A percentile compares a stretch with the other conserved stretches of the same genome.
These are phyloP conservation scores for Gelatoporia subvermispora DNA, from an alignment of 768 basidiomycete genomes.

Conservation along the genomic window DNA sequence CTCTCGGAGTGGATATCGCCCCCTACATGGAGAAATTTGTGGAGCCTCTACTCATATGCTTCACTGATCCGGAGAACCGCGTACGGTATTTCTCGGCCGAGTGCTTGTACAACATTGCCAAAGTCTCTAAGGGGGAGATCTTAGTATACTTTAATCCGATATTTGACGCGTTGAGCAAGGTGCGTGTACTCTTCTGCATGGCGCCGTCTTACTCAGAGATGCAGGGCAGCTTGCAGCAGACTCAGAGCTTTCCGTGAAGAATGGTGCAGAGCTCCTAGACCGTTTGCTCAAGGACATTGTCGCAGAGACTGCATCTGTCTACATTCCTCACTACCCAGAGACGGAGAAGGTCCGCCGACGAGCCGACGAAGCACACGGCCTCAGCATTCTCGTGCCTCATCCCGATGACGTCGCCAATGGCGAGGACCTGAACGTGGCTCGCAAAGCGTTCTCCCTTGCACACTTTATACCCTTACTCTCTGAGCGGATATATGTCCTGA, in stretches of 20 bases:
- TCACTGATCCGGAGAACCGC: constrained; percentile 90
- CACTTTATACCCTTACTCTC: constrained; percentile 91
- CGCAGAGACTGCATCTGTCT: constrained; percentile 91
- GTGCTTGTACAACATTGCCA: constrained; percentile 96
- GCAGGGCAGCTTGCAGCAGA: constrained; percentile 82
- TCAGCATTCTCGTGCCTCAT: constrained; percentile 61
- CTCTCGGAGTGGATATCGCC: constrained; percentile 87
- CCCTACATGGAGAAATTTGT: constrained; percentile 94
- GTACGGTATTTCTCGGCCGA: constrained; percentile 98
- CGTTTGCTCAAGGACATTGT: constrained; percentile 97
- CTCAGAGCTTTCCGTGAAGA: constrained; percentile 94
- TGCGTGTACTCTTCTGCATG: constrained; percentile 29
- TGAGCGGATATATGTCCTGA: constrained; percentile 92
- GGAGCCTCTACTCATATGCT: constrained; percentile 82
- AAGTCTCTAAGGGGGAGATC: constrained; percentile 95
- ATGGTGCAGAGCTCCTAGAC: constrained; percentile 95
- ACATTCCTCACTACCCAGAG: constrained; percentile 84
- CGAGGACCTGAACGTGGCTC: constrained; percentile 35
- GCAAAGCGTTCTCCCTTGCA: constrained; percentile 88
- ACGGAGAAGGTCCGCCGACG: constrained; percentile 55
- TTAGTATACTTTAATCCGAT: constrained; percentile 97
- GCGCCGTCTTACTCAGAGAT: constrained; percentile 11
- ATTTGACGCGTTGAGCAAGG: constrained; percentile 96
- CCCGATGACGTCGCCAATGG: constrained; percentile 45
- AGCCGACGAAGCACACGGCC: constrained; percentile 30